A percentile compares a stretch with the other conserved stretches of the same genome.
These are phyloP conservation scores for Amorphotheca resinae DNA, from an alignment of 495 filamentous ascomycete genomes.

Conservation along the genomic window DNA sequence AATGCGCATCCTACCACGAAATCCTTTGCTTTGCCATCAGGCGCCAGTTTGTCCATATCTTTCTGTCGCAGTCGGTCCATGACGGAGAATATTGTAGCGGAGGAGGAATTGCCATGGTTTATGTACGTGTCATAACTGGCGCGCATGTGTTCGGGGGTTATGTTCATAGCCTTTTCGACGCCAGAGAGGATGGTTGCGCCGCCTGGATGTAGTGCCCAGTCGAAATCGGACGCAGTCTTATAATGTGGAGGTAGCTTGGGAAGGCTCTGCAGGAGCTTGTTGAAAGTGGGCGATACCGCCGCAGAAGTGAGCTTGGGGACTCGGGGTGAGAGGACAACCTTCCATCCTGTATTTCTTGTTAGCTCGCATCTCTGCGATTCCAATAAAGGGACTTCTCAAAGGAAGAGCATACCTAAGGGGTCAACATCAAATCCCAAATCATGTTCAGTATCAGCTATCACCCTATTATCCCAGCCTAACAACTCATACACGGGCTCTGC, in stretches of 20 bases:
- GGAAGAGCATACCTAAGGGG: conserved; percentile 34
- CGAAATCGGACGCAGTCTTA: conserved; percentile 37
- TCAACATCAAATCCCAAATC: conserved; percentile 50
- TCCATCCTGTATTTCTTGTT: conserved; percentile 32
- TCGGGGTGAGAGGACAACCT: conserved; percentile 44
- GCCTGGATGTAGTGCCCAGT: conserved; percentile 60
- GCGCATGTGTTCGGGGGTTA: conserved; percentile 45
- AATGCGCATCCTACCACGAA: conserved; percentile 53
- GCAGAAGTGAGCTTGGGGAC: conserved; percentile 40
- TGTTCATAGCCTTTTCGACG: conserved; percentile 38
- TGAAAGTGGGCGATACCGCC: conserved; percentile 37
- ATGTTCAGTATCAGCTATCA: conserved; percentile 40
- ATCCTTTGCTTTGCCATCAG: conserved; percentile 32
- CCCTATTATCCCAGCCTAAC: conserved; percentile 44
- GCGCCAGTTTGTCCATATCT: conserved; percentile 40
- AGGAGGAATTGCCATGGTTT: conserved; percentile 48
- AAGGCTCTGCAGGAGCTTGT: conserved; percentile 30
- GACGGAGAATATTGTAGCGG: conserved; percentile 48
- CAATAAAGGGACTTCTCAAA: not conserved
- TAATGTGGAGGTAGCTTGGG: conserved; percentile 30
- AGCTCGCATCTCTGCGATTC: not conserved
- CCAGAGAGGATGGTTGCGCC: conserved; percentile 51
- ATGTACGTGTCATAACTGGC: conserved; percentile 52
- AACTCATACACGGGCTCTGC: conserved; percentile 38
- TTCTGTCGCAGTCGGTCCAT: conserved; percentile 43